Base-by-base conservation (phyloP, 345 rosid genomes). In the Camelina sativa region DNA sequence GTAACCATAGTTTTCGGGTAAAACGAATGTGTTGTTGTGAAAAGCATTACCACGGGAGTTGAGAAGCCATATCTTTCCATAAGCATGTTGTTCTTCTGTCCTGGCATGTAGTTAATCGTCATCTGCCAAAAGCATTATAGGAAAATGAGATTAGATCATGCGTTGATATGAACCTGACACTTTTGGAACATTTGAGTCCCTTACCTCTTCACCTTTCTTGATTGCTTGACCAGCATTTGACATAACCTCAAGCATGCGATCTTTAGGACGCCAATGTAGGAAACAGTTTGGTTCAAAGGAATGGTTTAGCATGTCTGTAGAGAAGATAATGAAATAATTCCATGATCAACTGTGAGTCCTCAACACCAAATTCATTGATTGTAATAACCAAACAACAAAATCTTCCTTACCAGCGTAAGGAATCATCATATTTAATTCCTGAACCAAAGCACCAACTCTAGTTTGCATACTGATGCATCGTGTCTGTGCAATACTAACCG, bases 11-110 rank as follows among this genome's bases (percentile, higher is more conserved):
- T 30, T 22, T 20, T 23, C 7, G 46, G 46, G 22, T 58, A 55
- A 63, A 53, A 54, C 19, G 11, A 77, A 64, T 28, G 38, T 44
- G 28, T 17, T 47, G 7, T 5, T 5, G 67, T 35, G 51, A 52
- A 44, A 50, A 52, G 25, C 34, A 80, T 84, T 88, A 91, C 98
- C 90, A 83, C 90, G 0, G 95, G 76, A 50, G 97, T 89, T 10
- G 98, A 94, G 77, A 94, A 91, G 65, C 97, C 98, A 12, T 94
- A 94, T 87, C 91, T 84, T 85, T 88, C 96, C 93, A 91, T 85
- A 69, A 87, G 80, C 82, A 83, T 62, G 76, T 81, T 65, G 59
- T 90, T 94, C 77, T 79, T 82, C 80, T 80, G 86, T 44, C 91
- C 88, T 43, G 61, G 79, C 89, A 90, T 77, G 82, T 91, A 94